Evolutionary conservation across 371 early-diverging fungal species (phyloP), one percentile per base, ranked within the genome.

Genomic region (Quaeritorhiza haematococci): DNA sequence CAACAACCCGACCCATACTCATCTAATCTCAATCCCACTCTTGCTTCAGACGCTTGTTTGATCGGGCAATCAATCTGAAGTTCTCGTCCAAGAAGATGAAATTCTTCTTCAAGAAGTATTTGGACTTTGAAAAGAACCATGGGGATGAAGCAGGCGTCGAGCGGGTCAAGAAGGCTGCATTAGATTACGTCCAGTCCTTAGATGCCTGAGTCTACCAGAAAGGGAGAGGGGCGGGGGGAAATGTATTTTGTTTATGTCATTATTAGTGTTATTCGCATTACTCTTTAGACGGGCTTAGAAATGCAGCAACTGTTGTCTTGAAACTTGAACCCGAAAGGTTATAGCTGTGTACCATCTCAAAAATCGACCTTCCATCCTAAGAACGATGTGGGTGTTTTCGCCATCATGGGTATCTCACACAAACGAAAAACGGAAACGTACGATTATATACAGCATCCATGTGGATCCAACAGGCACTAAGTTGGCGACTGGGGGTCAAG

Each of bases 21-120:
- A 53, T 17, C 21, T 48, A 56, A 46, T 55, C 27, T 57, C 45
- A 64, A 19, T 30, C 43, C 29, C 26, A 38, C 29, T 45, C 26
- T 30, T 24, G 28, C 27, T 47, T 8, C 30, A 89, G 93, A 60
- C 86, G 89, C 13, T 68, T 98, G 46, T 97, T 95, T 75, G 88
- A 92, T 56, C 88, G 95, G 33, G 84, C 90, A 33, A 84, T 90
- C 23, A 77, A 82, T 17, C 69, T 90, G 77, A 91, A 92, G 69
- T 77, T 90, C 57, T 91, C 93, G n/a, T 86, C 94, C 30, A 94
- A 93, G 75, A 92, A 94, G 84, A 91, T 95, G 90, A 97, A 95
- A 73, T 93, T 91, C 78, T 84, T 98, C 68, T 96, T 96, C 78
- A 96, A 96, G 76, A 92, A 92, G 71, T 97, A 90, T 85, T 79